These are phyloP conservation scores for Blastomyces gilchristii DNA, from an alignment of 2,329 filamentous ascomycete species.

Conservation along the genomic window DNA sequence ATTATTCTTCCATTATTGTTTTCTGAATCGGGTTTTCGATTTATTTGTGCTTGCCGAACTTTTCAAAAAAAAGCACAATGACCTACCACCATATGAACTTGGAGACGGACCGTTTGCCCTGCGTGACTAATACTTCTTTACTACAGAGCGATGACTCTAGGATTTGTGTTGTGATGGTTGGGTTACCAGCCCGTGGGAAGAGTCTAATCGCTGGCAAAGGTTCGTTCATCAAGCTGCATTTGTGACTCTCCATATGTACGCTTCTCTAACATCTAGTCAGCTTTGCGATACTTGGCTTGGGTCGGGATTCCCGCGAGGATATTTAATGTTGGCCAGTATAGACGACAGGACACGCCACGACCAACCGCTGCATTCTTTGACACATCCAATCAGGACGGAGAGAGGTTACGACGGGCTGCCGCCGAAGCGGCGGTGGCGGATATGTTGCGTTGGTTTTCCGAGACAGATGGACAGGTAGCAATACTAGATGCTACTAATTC, in stretches of 20 bases:
- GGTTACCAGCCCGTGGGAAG: slow-evolving; percentile 88
- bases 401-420: slow-evolving; percentile 75
- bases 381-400: slow-evolving; percentile 76
- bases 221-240: slow-evolving; percentile 32
- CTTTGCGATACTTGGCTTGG: slow-evolving; percentile 91
- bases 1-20: neutral
- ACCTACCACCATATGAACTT: neutral
- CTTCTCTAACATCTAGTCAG: slow-evolving; percentile 36
- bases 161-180: slow-evolving; percentile 98
- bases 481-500: slow-evolving; percentile 97
- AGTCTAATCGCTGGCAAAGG: slow-evolving; percentile 96
- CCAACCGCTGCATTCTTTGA: slow-evolving; percentile 95
- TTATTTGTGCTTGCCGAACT: neutral
- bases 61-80: neutral
- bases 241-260: neutral
- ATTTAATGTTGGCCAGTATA: slow-evolving; percentile 96
- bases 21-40: neutral
- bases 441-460: slow-evolving; percentile 86
- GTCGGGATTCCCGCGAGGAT: slow-evolving; percentile 86
- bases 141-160: slow-evolving; percentile 82
- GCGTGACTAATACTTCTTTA: slow-evolving; percentile 7
- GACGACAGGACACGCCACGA: slow-evolving; percentile 78
- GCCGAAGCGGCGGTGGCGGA: slow-evolving; percentile 86
- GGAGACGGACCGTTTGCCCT: neutral
- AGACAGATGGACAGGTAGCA: slow-evolving; percentile 68